Evolutionary conservation across 31 red algal genomes (phyloP).

Genomic region (Endocladia muricata): DNA sequence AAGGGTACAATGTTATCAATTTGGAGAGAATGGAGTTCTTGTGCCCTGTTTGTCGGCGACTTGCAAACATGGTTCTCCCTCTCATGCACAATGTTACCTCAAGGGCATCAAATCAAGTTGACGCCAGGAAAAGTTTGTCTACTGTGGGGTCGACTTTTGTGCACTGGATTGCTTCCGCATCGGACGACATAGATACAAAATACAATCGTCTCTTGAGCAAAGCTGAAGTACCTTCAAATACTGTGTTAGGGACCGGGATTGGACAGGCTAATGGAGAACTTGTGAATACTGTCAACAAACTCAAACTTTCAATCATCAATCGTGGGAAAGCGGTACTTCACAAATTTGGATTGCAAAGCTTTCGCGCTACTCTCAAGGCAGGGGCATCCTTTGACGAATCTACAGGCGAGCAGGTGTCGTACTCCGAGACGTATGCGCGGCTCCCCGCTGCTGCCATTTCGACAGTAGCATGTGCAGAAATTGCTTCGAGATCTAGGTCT

Average conservation of each 20-base stretch:
- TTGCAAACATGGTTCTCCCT: constrained; percentile 84
- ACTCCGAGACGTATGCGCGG: background rate
- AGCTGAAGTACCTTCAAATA: background rate
- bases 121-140: background rate
- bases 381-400: background rate
- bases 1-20: constrained; percentile 52
- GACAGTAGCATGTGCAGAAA: constrained; percentile 48
- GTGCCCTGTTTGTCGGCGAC: constrained; percentile 81
- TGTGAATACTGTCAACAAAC: background rate
- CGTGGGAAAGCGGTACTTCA: constrained; percentile 1
- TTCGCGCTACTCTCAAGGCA: background rate
- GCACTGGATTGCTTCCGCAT: background rate
- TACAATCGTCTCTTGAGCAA: background rate
- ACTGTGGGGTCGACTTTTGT: background rate
- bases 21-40: constrained; percentile 69
- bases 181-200: background rate
- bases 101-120: background rate
- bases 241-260: background rate
- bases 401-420: background rate
- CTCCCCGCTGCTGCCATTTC: constrained; percentile 32
- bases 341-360: constrained; percentile 15
- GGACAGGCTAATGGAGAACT: constrained; percentile 4
- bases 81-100: background rate
- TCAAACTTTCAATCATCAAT: constrained; percentile 1
- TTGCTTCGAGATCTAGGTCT: constrained; percentile 17